Evolutionary conservation across 1,284 basidiomycete genomes (phyloP), one percentile per base, ranked within the genome.

Genomic region (Fomitopsis betulina): DNA sequence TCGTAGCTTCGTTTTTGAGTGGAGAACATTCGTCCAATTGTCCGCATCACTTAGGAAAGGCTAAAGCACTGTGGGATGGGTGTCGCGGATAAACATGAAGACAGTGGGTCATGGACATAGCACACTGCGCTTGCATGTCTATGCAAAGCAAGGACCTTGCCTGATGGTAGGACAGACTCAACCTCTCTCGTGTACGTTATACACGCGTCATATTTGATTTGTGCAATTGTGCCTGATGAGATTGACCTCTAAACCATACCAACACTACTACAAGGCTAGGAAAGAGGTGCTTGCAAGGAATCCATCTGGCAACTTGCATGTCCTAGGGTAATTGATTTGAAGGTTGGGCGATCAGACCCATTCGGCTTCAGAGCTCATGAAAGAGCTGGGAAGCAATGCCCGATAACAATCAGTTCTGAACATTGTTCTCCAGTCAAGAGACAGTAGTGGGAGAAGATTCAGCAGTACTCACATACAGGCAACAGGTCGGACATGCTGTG

Each of bases 1-100:
- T 53, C 27, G 23, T 47, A 65, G 64, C 37, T 40, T 58, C 54
- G 27, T 63, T 6, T 62, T 65, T 51, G 64, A 65, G 58, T 49
- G 60, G 33, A 42, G 19, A 3, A 54, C 55, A 6, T 61, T 65
- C 45, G 32, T 54, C 38, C 42, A 62, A 21, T 27, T 60, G 32
- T 52, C 55, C 23, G 21, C 53, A 27, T 47, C 45, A 4, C 58
- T 65, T 8, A 56, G 62, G 33, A 57, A 56, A 27, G 55, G 59
- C 35, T 62, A 52, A 25, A 49, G 15, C 25, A 13, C 47, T 32
- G 19, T 45, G 38, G 37, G 13, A 10, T 38, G 37, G 12, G n/a
- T n/a, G n/a, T n/a, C n/a, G n/a, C n/a, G n/a, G n/a, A n/a, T n/a
- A n/a, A n/a, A n/a, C n/a, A n/a, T n/a, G n/a, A n/a, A n/a, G n/a